Evolutionary conservation across 208 protist genomes (phyloP).

Genomic region (Leptomonas pyrrhocoris): DNA sequence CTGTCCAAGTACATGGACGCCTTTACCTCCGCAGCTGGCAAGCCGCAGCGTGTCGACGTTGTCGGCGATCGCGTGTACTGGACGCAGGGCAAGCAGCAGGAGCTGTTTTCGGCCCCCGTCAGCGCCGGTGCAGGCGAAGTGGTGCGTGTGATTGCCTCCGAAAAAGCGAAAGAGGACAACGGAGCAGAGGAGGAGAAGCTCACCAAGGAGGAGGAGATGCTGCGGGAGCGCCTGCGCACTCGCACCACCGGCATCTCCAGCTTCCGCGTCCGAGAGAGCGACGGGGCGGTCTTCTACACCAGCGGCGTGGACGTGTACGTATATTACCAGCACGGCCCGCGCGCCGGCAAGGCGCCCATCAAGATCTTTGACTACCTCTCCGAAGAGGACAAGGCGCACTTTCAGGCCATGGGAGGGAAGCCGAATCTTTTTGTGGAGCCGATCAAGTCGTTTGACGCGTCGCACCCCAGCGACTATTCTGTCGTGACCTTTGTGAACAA

Average conservation of each 20-base stretch:
- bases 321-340: conserved; percentile 58
- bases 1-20: conserved; percentile 41
- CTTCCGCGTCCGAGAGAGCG: conserved; percentile 55
- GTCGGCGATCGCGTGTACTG: conserved; percentile 70
- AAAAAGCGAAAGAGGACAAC: neutral
- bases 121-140: conserved; percentile 18
- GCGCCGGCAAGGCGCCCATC: conserved; percentile 41
- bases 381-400: conserved; percentile 40
- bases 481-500: conserved; percentile 69
- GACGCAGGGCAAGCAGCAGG: conserved; percentile 77
- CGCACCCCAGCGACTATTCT: conserved; percentile 23
- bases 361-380: conserved; percentile 67
- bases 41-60: conserved; percentile 67
- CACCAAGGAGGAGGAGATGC: conserved; percentile 81
- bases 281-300: conserved; percentile 74
- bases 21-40: conserved; percentile 38
- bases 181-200: conserved; percentile 27
- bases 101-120: conserved; percentile 54
- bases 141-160: conserved; percentile 27
- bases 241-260: conserved; percentile 62
- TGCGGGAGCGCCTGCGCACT: conserved; percentile 77
- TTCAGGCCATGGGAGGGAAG: conserved; percentile 37
- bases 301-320: conserved; percentile 60
- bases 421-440: conserved; percentile 64
- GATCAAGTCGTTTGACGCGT: conserved; percentile 22